These are phyloP conservation scores for Rhinocladiella similis DNA, from an alignment of 2,329 filamentous ascomycete species.

Conservation along the genomic window DNA sequence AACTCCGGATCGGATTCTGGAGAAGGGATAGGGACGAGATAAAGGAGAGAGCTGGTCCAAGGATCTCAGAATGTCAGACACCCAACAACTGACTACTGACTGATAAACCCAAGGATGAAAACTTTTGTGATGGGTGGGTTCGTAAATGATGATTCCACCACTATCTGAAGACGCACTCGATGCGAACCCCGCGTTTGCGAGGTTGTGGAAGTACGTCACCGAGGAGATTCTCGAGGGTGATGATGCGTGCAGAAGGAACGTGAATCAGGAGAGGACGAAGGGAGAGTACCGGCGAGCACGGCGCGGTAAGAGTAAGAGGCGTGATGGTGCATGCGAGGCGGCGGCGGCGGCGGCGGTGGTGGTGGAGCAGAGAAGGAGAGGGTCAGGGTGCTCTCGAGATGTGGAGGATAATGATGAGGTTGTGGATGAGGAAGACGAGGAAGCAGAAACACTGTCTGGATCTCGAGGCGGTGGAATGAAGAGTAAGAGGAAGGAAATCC, in stretches of 20 bases:
- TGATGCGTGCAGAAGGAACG: conserved; percentile 41
- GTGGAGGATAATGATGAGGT: too few relatives aligned
- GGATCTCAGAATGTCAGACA: too few relatives aligned
- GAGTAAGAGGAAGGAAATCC: not conserved
- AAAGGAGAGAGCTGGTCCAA: too few relatives aligned
- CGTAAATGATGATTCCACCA: conserved; percentile 41
- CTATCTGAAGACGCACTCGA: conserved; percentile 41
- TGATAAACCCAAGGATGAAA: too few relatives aligned
- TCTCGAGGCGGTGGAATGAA: not conserved
- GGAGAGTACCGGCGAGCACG: conserved; percentile 4
- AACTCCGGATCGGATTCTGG: too few relatives aligned
- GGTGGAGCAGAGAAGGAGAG: too few relatives aligned
- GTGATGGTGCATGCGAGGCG: conserved; percentile 30
- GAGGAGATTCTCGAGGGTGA: conserved; percentile 38
- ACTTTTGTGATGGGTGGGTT: not conserved
- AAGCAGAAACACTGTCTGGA: not conserved
- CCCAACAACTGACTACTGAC: too few relatives aligned
- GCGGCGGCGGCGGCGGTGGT: conserved; percentile 3
- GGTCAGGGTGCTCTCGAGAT: too few relatives aligned
- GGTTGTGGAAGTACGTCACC: conserved; percentile 42
- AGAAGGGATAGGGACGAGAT: too few relatives aligned
- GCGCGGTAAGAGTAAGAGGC: too few relatives aligned
- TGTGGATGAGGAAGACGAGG: too few relatives aligned
- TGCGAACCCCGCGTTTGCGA: conserved; percentile 44
- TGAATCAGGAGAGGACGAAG: conserved; percentile 26